Evolutionary conservation across 208 protist genomes (phyloP).

Genomic region (Wallacemonas sp.): DNA sequence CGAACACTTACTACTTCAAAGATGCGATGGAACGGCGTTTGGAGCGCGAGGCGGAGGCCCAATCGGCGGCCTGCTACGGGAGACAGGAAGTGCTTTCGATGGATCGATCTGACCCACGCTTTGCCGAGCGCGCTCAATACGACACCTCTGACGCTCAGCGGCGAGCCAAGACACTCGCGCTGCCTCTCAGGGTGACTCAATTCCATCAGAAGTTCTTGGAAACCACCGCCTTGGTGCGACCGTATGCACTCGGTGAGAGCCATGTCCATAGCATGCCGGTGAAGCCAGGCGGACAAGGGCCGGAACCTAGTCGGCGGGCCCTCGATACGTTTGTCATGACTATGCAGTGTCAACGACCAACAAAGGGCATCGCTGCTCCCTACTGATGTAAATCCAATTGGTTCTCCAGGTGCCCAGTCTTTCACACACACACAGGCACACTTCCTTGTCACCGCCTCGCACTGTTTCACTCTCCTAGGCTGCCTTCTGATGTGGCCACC

Average conservation of each 20-base stretch:
- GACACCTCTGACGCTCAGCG: slow-evolving; percentile 10
- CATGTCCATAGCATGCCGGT: not conserved
- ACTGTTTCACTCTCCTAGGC: too few relatives aligned
- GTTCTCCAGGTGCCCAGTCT: not conserved
- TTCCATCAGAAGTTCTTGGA: slow-evolving; percentile 26
- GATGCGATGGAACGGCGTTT: slow-evolving; percentile 39
- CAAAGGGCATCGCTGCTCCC: slow-evolving; percentile 46
- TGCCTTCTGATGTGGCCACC: not conserved
- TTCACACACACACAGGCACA: not conserved
- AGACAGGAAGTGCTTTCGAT: slow-evolving; percentile 14
- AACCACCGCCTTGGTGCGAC: slow-evolving; percentile 41
- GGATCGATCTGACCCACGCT: slow-evolving; percentile 31
- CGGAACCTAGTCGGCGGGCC: not conserved
- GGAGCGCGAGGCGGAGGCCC: not conserved
- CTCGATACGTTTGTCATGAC: slow-evolving; percentile 41
- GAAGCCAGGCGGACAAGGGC: not conserved
- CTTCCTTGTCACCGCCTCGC: not conserved
- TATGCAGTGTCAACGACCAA: slow-evolving; percentile 56
- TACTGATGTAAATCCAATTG: slow-evolving; percentile 21
- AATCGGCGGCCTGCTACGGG: not conserved
- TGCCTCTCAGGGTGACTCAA: slow-evolving; percentile 10
- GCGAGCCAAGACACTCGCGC: slow-evolving; percentile 1
- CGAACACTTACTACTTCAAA: slow-evolving; percentile 31
- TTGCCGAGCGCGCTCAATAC: not conserved
- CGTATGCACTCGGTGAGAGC: slow-evolving; percentile 39